Evolutionary conservation across 208 protist species (phyloP).

Genomic region (Acanthamoeba castellanii): DNA sequence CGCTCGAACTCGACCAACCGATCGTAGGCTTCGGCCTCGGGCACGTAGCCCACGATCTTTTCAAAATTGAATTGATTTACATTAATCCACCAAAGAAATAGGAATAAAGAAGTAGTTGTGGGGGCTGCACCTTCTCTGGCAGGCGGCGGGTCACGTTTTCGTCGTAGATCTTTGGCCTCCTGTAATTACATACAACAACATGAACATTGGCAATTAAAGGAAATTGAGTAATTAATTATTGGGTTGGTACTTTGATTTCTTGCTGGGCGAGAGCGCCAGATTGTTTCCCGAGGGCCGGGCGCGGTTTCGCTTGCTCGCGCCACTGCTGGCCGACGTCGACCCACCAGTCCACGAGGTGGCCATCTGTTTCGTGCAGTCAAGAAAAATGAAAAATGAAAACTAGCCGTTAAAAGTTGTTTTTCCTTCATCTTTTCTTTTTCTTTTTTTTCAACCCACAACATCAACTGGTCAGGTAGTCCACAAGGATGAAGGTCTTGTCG

Average conservation of each 20-base stretch:
- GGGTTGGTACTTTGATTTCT: neutral
- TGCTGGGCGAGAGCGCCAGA: neutral
- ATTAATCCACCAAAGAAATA: no score
- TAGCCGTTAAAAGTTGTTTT: no score
- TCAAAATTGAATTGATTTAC: neutral
- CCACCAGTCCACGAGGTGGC: no score
- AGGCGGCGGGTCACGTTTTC: neutral
- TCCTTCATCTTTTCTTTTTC: no score
- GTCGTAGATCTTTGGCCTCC: neutral
- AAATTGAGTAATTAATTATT: no score
- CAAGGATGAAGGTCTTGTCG: no score
- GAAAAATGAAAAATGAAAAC: no score
- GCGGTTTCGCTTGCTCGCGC: no score
- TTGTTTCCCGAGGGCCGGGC: neutral
- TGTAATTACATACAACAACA: neutral
- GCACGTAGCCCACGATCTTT: conserved; percentile 40
- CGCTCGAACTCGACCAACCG: conserved; percentile 58
- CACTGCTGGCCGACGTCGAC: no score
- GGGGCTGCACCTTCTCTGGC: neutral
- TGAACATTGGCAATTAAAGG: neutral
- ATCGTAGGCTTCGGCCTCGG: conserved; percentile 23
- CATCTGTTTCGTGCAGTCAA: no score
- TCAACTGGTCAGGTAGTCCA: no score
- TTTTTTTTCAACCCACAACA: no score
- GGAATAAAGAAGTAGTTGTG: neutral